phyloP scores from a whole-genome alignment of 2,329 filamentous ascomycete species.

The Diaporthe batatas region DNA sequence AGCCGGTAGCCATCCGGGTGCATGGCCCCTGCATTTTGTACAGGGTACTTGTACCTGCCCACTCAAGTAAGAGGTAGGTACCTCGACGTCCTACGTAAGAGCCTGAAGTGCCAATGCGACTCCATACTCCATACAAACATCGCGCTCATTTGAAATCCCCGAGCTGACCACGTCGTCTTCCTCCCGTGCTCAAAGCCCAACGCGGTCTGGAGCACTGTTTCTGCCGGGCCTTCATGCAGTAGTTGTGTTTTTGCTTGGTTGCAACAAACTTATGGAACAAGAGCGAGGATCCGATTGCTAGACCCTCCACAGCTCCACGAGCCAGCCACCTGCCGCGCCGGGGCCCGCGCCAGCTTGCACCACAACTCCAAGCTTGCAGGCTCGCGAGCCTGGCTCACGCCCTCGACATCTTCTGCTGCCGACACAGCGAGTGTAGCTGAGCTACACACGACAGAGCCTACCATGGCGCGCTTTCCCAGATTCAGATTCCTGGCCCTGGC shows the following conservation, averaged over 20 bases:
- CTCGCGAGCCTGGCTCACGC: not conserved
- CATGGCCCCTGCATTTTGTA: not conserved
- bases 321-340: constrained; percentile 18
- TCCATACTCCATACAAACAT: constrained; percentile 26
- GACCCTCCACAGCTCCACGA: constrained; percentile 21
- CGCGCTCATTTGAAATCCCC: constrained; percentile 26
- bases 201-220: not conserved
- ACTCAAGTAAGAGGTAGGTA: not conserved
- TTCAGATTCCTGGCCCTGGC: constrained; percentile 89
- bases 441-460: constrained; percentile 34
- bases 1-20: not conserved
- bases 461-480: constrained; percentile 72
- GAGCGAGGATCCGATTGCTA: constrained; percentile 15
- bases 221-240: not conserved
- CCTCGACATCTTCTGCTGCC: not conserved
- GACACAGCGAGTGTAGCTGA: constrained; percentile 34
- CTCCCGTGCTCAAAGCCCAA: not conserved
- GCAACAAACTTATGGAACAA: constrained; percentile 39
- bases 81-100: not conserved
- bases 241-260: not conserved
- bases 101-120: not conserved
- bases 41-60: too few species aligned
- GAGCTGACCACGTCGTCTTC: constrained; percentile 16
- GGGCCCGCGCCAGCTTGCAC: not conserved
- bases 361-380: constrained; percentile 5